These are phyloP conservation scores for Wickerhamiella occidentalis DNA, from an alignment of 805 yeast species.

Conservation along the genomic window DNA sequence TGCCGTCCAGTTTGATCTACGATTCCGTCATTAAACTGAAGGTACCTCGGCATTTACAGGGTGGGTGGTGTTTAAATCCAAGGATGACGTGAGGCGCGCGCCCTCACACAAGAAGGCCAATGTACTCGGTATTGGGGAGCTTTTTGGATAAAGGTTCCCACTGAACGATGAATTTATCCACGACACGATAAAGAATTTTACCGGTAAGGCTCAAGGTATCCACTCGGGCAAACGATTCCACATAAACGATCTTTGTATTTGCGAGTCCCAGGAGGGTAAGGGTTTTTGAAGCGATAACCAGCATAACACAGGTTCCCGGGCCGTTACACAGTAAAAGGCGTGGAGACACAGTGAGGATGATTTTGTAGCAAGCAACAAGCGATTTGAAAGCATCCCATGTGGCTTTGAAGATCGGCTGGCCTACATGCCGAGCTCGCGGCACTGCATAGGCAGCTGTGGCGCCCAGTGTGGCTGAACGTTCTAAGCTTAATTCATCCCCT, in stretches of 20 bases:
- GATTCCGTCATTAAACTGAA: conserved; percentile 7
- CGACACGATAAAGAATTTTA: conserved; percentile 49
- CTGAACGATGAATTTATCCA: conserved; percentile 76
- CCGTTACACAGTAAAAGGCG: conserved; percentile 51
- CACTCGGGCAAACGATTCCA: conserved; percentile 83
- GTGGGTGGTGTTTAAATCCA: neutral
- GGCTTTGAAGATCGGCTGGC: conserved; percentile 41
- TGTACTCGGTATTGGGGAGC: conserved; percentile 54
- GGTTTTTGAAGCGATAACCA: conserved; percentile 31
- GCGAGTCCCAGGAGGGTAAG: conserved; percentile 11
- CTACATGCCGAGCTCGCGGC: conserved; percentile 30
- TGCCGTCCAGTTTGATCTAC: conserved; percentile 37
- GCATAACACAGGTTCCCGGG: conserved; percentile 69
- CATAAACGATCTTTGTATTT: conserved; percentile 51
- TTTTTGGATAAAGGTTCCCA: conserved; percentile 53
- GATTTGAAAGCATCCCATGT: conserved; percentile 36
- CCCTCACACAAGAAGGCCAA: conserved; percentile 58
- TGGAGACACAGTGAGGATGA: conserved; percentile 30
- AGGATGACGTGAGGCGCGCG: neutral
- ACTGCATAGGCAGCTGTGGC: conserved; percentile 1
- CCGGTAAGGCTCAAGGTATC: conserved; percentile 67
- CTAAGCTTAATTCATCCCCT: conserved; percentile 41
- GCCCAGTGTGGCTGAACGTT: conserved; percentile 20
- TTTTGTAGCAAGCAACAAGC: conserved; percentile 23
- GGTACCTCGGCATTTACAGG: neutral